These are phyloP conservation scores for Neolentinus lepideus DNA, from an alignment of 1,284 basidiomycete genomes.

Conservation along the genomic window DNA sequence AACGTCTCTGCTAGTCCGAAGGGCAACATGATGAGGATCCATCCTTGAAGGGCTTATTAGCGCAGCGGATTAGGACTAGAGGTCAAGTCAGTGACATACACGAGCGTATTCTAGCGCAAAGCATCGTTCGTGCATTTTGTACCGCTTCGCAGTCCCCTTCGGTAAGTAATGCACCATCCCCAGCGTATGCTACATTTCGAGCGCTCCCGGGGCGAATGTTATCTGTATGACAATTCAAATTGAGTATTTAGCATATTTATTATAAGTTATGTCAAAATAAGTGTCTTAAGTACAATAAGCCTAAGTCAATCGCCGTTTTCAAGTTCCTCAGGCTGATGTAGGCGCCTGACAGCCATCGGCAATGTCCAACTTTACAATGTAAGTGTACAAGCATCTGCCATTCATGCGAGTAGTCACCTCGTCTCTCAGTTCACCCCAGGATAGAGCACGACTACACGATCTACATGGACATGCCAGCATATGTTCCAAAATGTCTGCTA, in stretches of 20 bases:
- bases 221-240: too few relatives aligned
- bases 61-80: too few relatives aligned
- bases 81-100: neutral
- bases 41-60: constrained; percentile 44
- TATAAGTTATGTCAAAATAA: too few relatives aligned
- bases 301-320: too few relatives aligned
- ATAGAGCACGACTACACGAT: neutral
- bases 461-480: neutral
- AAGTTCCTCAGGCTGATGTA: too few relatives aligned
- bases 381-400: too few relatives aligned
- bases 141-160: constrained; percentile 88
- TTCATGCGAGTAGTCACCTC: too few relatives aligned
- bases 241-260: too few relatives aligned
- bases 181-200: constrained; percentile 81
- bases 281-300: too few relatives aligned
- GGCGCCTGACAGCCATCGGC: too few relatives aligned
- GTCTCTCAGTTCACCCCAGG: too few relatives aligned
- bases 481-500: neutral
- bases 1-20: constrained; percentile 88
- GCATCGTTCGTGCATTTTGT: constrained; percentile 94
- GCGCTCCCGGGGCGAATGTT: constrained; percentile 73
- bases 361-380: too few relatives aligned
- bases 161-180: constrained; percentile 83
- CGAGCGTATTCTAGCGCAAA: constrained; percentile 94
- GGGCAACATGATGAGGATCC: constrained; percentile 89